phyloP scores from a whole-genome alignment of 2,329 filamentous ascomycete species.

The Sarocladium brachiariae region DNA sequence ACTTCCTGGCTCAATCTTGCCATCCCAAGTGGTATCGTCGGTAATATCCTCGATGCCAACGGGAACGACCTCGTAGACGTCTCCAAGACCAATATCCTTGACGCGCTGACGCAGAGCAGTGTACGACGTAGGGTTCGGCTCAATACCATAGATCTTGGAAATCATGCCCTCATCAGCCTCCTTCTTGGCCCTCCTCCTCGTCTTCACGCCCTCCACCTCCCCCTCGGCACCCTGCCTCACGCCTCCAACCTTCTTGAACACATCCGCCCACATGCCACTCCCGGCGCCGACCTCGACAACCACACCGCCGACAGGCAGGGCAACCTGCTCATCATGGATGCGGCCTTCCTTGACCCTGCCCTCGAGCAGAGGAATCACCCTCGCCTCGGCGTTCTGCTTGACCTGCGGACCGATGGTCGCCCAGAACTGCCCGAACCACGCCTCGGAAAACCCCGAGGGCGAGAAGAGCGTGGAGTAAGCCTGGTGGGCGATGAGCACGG shows the following conservation, averaged over 20 bases:
- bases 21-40: conserved; percentile 32
- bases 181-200: conserved; percentile 23
- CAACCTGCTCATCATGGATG: conserved; percentile 24
- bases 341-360: conserved; percentile 35
- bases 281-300: conserved; percentile 59
- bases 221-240: conserved; percentile 10
- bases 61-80: conserved; percentile 54
- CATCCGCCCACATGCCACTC: conserved; percentile 51
- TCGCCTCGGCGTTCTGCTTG: conserved; percentile 31
- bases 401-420: conserved; percentile 42
- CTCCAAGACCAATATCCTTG: conserved; percentile 43
- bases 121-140: conserved; percentile 53
- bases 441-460: conserved; percentile 32
- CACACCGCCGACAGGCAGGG: conserved; percentile 38
- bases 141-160: conserved; percentile 53
- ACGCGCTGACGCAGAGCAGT: conserved; percentile 38
- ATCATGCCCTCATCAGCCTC: conserved; percentile 19
- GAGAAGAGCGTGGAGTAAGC: conserved; percentile 33
- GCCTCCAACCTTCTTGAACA: conserved; percentile 33
- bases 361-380: conserved; percentile 48
- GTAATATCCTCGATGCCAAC: conserved; percentile 54
- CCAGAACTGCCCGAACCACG: conserved; percentile 60
- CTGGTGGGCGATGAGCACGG: conserved; percentile 7
- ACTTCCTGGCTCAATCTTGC: conserved; percentile 41
- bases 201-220: conserved; percentile 10